Percentiles rank a stretch among this genome's conserved stretches.
phyloP scores from a whole-genome alignment of 495 filamentous ascomycete genomes.

The Glonium stellatum region DNA sequence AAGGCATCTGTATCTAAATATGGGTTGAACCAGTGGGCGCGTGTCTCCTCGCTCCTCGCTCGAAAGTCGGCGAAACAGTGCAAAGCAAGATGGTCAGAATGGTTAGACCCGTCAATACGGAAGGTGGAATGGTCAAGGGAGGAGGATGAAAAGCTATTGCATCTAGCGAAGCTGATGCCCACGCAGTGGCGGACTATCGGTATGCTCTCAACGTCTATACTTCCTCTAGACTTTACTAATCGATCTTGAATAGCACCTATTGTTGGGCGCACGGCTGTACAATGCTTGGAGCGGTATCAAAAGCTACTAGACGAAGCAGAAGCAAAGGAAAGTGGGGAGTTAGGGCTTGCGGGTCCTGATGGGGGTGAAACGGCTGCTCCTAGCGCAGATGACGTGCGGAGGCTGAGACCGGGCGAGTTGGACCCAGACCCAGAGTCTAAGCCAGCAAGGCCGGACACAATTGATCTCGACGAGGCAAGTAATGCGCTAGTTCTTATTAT shows the following conservation, averaged over 20 bases:
- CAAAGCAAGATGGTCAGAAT: slow-evolving; percentile 97
- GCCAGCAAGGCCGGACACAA: slow-evolving; percentile 92
- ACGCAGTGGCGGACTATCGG: slow-evolving; percentile 95
- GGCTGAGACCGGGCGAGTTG: slow-evolving; percentile 78
- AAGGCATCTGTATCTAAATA: slow-evolving; percentile 58
- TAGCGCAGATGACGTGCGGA: slow-evolving; percentile 86
- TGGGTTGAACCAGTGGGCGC: slow-evolving; percentile 91
- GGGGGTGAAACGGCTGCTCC: slow-evolving; percentile 84
- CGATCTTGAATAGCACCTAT: slow-evolving; percentile 56
- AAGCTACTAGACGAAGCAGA: slow-evolving; percentile 95
- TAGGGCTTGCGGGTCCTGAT: slow-evolving; percentile 80
- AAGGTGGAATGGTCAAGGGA: slow-evolving; percentile 99
- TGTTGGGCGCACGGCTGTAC: slow-evolving; percentile 90
- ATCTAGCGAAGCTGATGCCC: slow-evolving; percentile 96
- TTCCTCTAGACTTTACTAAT: too few relatives aligned
- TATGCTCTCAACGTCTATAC: not conserved
- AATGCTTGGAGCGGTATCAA: slow-evolving; percentile 95
- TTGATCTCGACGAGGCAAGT: slow-evolving; percentile 88
- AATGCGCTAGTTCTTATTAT: too few relatives aligned
- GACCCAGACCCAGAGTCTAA: slow-evolving; percentile 96
- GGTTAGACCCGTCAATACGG: slow-evolving; percentile 93
- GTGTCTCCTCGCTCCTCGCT: slow-evolving; percentile 92
- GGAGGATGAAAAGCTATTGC: slow-evolving; percentile 95
- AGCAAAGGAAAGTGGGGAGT: slow-evolving; percentile 70
- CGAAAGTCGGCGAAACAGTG: slow-evolving; percentile 98